These are phyloP conservation scores for Talaromyces sp. DNA, from an alignment of 2,329 filamentous ascomycete species.

Conservation along the genomic window DNA sequence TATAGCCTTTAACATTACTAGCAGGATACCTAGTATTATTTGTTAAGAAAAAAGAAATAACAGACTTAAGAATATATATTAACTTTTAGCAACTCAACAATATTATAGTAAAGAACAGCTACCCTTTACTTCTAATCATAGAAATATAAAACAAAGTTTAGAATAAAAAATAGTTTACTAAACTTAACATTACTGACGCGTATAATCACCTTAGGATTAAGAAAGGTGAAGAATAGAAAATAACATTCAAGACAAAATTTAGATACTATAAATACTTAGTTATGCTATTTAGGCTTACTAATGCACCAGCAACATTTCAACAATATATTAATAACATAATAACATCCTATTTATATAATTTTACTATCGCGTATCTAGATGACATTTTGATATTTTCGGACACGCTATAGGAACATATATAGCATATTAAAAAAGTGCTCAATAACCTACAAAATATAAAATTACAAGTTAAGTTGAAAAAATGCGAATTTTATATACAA, in stretches of 20 bases:
- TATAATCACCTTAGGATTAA: neutral
- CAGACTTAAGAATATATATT: neutral
- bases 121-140: neutral
- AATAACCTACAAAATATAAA: neutral
- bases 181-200: neutral
- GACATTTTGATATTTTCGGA: neutral
- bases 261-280: neutral
- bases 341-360: too few relatives aligned
- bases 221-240: neutral
- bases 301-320: too few relatives aligned
- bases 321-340: too few relatives aligned
- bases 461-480: neutral
- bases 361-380: too few relatives aligned
- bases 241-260: neutral
- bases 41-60: neutral
- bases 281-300: neutral
- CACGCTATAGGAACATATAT: neutral
- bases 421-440: neutral
- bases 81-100: neutral
- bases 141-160: neutral
- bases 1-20: neutral
- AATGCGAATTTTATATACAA: neutral
- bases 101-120: neutral
- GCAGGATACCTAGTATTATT: neutral
- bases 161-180: neutral